Evolutionary conservation across 2,329 filamentous ascomycete genomes (phyloP), one percentile per base, ranked within the genome.

Genomic region (Daldinia sp.): DNA sequence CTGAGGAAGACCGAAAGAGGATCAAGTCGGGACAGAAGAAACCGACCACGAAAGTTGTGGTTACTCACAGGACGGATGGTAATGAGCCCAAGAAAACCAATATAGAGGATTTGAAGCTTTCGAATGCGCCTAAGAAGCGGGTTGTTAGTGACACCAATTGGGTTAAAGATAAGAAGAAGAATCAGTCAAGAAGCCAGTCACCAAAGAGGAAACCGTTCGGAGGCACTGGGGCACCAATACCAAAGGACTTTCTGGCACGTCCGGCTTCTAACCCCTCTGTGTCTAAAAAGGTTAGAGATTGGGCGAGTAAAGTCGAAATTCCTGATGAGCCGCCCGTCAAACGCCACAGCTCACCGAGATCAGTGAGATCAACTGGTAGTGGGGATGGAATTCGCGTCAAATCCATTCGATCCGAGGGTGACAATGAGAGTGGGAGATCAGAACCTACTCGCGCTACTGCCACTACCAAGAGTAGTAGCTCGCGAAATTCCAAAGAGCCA

Each of bases 141-240:
- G 93, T 98, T 60, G 89, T 98, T 68, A 98, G 94, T 78, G 95
- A 98, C 81, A 92, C 92, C 61, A 93, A 97, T 81, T 98, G 95
- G 92, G 89, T 89, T 81, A 90, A 89, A 76, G 79, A 81, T 78
- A 85, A 84, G 66, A 86, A 84, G 67, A 85, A 83, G 65, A 85
- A 79, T 63, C 80, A 85, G 7, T 78, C 83, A 0, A 82, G 80
- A 66, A 82, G 79, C 67, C 77, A 78, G 12, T 79, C 82, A 1
- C 81, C 82, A 1, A 79, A 80, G 65, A 70, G 72, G 3, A 77
- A 76, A 50, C 78, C 78, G 56, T 72, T 69, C 3, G 64, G 74
- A 4, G 78, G 79, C 44, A 77, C 80, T 5, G 82, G 76, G 12
- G 72, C 78, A n/a, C 81, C 83, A 0, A 78, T 90, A n/a, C 87